phyloP scores from a whole-genome alignment of 208 protist genomes.

The Trypanosoma scelopori region DNA sequence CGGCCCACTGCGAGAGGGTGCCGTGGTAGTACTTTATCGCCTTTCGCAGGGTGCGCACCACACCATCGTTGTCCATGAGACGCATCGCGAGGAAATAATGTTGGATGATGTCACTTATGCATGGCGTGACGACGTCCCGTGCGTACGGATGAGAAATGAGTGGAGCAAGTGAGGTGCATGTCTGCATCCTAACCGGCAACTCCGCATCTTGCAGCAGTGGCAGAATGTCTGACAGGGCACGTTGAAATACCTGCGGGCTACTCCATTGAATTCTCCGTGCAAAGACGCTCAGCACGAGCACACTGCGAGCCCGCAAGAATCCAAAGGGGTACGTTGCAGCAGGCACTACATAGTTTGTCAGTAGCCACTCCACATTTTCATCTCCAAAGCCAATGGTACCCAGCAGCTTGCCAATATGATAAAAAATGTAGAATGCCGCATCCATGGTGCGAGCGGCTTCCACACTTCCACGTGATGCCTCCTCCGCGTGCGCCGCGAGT shows the following conservation, averaged over 20 bases:
- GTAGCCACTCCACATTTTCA: constrained; percentile 80
- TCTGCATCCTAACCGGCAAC: constrained; percentile 83
- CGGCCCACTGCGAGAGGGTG: constrained; percentile 86
- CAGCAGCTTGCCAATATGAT: constrained; percentile 69
- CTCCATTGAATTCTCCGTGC: constrained; percentile 70
- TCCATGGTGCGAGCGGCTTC: constrained; percentile 72
- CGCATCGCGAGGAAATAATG: constrained; percentile 91
- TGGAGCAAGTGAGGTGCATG: constrained; percentile 80
- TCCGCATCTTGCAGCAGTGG: constrained; percentile 82
- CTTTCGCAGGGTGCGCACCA: constrained; percentile 87
- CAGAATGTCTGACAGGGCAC: constrained; percentile 59
- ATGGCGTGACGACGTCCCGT: constrained; percentile 74
- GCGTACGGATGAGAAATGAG: constrained; percentile 75
- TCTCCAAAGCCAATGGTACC: constrained; percentile 51
- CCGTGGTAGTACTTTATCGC: constrained; percentile 85
- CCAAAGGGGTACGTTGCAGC: constrained; percentile 61
- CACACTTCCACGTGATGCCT: constrained; percentile 38
- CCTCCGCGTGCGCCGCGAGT: constrained; percentile 49
- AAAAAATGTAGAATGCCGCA: constrained; percentile 69
- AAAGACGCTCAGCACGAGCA: constrained; percentile 73
- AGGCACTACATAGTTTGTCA: constrained; percentile 76
- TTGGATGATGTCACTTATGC: constrained; percentile 87
- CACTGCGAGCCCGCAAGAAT: constrained; percentile 84
- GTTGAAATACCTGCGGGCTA: constrained; percentile 52
- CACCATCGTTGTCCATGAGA: constrained; percentile 88